These are phyloP conservation scores for Phytopythium cucurbitacearum DNA, from an alignment of 352 stramenopile species.

Conservation along the genomic window DNA sequence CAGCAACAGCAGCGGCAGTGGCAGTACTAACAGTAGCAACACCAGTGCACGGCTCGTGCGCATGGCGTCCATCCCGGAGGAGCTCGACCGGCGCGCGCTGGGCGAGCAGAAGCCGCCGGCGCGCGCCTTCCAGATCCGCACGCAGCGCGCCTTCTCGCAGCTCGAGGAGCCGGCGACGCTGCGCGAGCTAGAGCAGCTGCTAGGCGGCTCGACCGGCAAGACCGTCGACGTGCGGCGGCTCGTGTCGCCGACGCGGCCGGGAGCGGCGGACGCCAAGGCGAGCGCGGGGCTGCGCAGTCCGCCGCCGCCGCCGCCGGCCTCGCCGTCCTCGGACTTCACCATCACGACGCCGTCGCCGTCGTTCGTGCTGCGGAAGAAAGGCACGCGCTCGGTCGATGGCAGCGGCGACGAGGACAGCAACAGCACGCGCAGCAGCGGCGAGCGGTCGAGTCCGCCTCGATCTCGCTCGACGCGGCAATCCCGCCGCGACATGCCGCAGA, in stretches of 20 bases:
- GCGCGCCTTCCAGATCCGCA: conserved; percentile 11
- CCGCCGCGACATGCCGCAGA: conserved; percentile 2
- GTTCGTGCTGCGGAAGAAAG: conserved; percentile 9
- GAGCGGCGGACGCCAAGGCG: background rate
- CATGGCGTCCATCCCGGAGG: conserved; percentile 8
- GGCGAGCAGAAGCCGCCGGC: background rate
- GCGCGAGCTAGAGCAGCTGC: conserved; percentile 22
- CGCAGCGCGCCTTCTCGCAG: conserved; percentile 59
- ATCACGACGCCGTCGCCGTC: conserved; percentile 11
- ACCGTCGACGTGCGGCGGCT: conserved; percentile 58
- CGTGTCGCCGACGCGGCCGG: conserved; percentile 37
- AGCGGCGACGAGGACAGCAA: conserved; percentile 13
- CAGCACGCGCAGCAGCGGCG: conserved; percentile 10
- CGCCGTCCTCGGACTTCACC: conserved; percentile 11
- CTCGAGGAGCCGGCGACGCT: conserved; percentile 43
- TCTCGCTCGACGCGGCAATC: background rate
- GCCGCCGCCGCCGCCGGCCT: conserved; percentile 15
- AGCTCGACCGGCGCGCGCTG: background rate
- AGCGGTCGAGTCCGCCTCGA: conserved; percentile 5
- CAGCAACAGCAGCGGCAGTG: conserved; percentile 1
- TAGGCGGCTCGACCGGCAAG: conserved; percentile 25
- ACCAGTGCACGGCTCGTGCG: conserved; percentile 2
- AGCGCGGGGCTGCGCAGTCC: conserved; percentile 2
- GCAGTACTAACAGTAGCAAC: conserved; percentile 4
- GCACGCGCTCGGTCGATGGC: background rate